Base-by-base conservation (phyloP, 352 stramenopile species). In the Phytophthora kernoviae region DNA sequence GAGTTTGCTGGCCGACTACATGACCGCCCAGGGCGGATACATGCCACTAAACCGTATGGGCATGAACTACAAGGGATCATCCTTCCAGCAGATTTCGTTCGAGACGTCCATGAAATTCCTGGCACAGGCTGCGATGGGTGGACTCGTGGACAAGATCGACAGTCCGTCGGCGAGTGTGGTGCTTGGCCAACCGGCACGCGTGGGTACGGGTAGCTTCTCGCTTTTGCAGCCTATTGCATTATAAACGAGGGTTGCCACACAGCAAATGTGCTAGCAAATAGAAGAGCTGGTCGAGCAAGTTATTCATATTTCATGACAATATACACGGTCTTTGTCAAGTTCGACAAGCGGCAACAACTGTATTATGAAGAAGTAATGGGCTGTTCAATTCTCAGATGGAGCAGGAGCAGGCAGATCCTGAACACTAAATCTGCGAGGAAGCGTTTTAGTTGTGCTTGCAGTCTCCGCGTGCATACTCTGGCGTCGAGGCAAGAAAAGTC, bases 81-180 rank as follows among this genome's bases (percentile, higher is more conserved):
- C 96, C 20, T 98, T 99, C 68, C 87, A 99, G 68, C 96, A 99
- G 79, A 99, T 99, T 90, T 99, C 96, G 76, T 99, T 99, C 77
- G 98, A 99, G 81, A 99, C 97, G 34, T 99, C 97, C 22, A 98
- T 98, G 62, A 96, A 98, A 34, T 99, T 99, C 74, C 80, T 99
- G 55, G 98, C 95, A 9, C 81, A 98, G 54, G 97, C 98, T 20
- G 97, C 98, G 40, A 63, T 99, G 12, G 86, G 91, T 45, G 85
- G 87, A 21, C 68, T 94, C 12, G 83, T 79, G 53, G 97, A 99
- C 68, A 70, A 84, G 40, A 81, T 99, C 42, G 88, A 96, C 58
- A 97, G 88, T 56, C 94, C 97, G 24, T 99, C 96, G 57, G 92
- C 94, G 17, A 96, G 96, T 22, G 90, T 99, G 64, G 96, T 99